These are phyloP conservation scores for Neohortaea acidophila DNA, from an alignment of 495 filamentous ascomycete species.

Conservation along the genomic window DNA sequence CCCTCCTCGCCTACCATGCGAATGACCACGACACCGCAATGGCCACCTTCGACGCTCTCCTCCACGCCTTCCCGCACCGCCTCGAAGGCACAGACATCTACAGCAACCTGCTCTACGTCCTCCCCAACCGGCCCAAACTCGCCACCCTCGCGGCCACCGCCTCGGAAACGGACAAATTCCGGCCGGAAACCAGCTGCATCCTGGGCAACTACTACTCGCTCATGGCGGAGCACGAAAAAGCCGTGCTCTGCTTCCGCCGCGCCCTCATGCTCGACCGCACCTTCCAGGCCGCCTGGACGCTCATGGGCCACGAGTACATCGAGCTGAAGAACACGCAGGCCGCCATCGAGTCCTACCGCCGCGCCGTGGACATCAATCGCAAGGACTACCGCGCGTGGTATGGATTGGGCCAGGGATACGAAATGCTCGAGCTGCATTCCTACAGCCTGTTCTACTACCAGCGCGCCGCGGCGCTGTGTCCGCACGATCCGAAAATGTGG, in stretches of 20 bases:
- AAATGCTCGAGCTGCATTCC: constrained; percentile 92
- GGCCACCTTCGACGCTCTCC: constrained; percentile 64
- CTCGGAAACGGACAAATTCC: constrained; percentile 81
- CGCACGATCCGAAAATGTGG: constrained; percentile 98
- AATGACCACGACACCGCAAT: constrained; percentile 84
- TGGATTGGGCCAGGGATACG: constrained; percentile 90
- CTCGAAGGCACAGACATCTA: constrained; percentile 87
- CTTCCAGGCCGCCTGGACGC: constrained; percentile 89
- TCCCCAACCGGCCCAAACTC: constrained; percentile 70
- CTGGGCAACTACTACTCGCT: constrained; percentile 95
- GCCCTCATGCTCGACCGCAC: constrained; percentile 86
- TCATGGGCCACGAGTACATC: constrained; percentile 99
- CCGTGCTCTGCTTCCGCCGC: constrained; percentile 92
- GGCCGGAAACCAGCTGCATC: constrained; percentile 91
- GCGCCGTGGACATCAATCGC: constrained; percentile 90
- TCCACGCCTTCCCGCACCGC: constrained; percentile 68
- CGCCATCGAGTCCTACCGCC: constrained; percentile 90
- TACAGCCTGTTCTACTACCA: constrained; percentile 98
- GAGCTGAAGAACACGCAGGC: constrained; percentile 99
- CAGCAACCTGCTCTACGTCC: constrained; percentile 91
- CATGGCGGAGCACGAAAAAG: constrained; percentile 90
- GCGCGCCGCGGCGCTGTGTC: constrained; percentile 73
- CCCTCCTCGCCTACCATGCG: constrained; percentile 80
- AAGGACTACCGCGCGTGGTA: constrained; percentile 99
- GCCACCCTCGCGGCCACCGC: constrained; percentile 86